Evolutionary conservation across 371 early-diverging fungal species (phyloP).

Genomic region (Mortierella sp.): DNA sequence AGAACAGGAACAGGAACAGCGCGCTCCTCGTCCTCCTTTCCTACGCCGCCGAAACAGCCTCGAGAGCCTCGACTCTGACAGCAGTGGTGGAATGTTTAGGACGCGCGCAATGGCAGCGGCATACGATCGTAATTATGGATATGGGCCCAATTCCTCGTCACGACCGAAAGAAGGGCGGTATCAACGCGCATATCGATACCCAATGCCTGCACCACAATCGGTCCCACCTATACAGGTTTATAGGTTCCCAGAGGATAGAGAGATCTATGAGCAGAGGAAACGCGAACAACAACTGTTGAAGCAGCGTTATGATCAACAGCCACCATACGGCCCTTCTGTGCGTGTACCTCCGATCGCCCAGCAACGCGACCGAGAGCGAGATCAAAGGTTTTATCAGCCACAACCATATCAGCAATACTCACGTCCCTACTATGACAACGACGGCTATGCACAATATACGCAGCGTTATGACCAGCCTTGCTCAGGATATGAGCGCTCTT

Average conservation of each 20-base stretch:
- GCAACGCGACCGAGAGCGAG: constrained; percentile 9
- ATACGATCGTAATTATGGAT: constrained; percentile 28
- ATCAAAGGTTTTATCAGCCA: constrained; percentile 6
- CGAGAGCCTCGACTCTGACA: constrained; percentile 46
- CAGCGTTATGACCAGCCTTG: constrained; percentile 2
- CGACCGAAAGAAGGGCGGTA: constrained; percentile 16
- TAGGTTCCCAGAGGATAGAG: constrained; percentile 42
- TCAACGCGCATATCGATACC: constrained; percentile 35
- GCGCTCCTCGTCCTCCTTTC: background rate
- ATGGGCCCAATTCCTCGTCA: constrained; percentile 7
- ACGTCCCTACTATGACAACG: constrained; percentile 9
- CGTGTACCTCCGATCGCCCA: background rate
- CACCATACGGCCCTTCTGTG: background rate
- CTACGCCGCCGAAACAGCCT: constrained; percentile 46
- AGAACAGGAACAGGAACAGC: constrained; percentile 7
- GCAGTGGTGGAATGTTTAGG: constrained; percentile 22
- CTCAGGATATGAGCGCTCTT: background rate
- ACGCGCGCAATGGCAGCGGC: constrained; percentile 2
- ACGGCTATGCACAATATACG: constrained; percentile 2
- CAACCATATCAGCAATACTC: background rate
- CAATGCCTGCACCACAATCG: constrained; percentile 28
- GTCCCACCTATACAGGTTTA: constrained; percentile 30
- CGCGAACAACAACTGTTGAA: constrained; percentile 13
- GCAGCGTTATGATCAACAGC: background rate
- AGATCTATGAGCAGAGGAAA: constrained; percentile 23